These are phyloP conservation scores for Amanita phalloides DNA, from an alignment of 768 basidiomycete species.

Conservation along the genomic window DNA sequence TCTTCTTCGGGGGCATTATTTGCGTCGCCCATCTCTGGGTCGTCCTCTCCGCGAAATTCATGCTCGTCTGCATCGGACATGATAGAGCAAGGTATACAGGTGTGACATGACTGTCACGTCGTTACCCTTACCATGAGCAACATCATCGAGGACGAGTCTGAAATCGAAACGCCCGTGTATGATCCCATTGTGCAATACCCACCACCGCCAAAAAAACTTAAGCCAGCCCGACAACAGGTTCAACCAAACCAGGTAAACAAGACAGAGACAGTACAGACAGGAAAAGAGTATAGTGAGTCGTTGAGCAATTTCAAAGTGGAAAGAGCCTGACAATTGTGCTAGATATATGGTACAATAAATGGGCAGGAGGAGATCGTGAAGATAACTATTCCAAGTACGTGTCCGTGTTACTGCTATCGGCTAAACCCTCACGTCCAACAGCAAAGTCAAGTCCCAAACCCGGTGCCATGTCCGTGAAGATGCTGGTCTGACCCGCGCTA, in stretches of 20 bases:
- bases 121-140: not conserved
- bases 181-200: conserved; percentile 7
- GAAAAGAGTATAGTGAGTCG: conserved; percentile 86
- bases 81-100: not conserved
- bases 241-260: conserved; percentile 85
- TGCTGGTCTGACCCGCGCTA: conserved; percentile 88
- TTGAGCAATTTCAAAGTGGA: not conserved
- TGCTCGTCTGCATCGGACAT: conserved; percentile 11
- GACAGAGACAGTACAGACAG: conserved; percentile 80
- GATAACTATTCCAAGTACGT: conserved; percentile 91
- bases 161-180: conserved; percentile 1
- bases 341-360: conserved; percentile 99
- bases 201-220: conserved; percentile 50
- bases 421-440: conserved; percentile 18
- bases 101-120: not conserved
- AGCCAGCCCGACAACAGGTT: conserved; percentile 92
- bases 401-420: not conserved
- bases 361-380: conserved; percentile 99
- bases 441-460: conserved; percentile 91
- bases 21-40: conserved; percentile 2
- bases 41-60: conserved; percentile 5
- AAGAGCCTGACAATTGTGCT: not conserved
- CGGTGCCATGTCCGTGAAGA: conserved; percentile 84
- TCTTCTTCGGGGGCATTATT: not conserved
- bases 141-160: conserved; percentile 1